phyloP scores from a whole-genome alignment of 2,329 filamentous ascomycete genomes.

The Thermomyces lanuginosus region DNA sequence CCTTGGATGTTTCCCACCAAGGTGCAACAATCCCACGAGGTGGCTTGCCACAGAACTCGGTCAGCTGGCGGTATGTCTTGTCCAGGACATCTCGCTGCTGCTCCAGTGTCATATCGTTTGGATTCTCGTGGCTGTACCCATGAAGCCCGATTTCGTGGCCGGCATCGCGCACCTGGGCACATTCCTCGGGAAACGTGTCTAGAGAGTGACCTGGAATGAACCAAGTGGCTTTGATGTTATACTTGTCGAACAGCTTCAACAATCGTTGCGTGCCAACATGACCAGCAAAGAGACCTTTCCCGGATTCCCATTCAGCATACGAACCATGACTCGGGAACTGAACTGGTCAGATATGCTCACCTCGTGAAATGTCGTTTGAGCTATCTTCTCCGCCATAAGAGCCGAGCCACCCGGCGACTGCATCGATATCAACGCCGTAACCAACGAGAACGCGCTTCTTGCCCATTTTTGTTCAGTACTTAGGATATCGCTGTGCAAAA shows the following conservation, averaged over 20 bases:
- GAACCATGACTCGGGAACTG: not conserved
- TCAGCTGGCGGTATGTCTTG: conserved; percentile 58
- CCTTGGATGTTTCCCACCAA: conserved; percentile 57
- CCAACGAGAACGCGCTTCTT: conserved; percentile 39
- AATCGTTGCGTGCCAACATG: conserved; percentile 49
- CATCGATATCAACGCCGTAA: conserved; percentile 60
- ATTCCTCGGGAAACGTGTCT: conserved; percentile 52
- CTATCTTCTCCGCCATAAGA: conserved; percentile 60
- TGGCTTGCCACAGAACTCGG: conserved; percentile 57
- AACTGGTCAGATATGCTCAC: conserved; percentile 18
- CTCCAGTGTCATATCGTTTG: conserved; percentile 53
- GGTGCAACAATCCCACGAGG: conserved; percentile 58
- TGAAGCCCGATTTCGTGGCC: conserved; percentile 54
- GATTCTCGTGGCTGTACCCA: conserved; percentile 61
- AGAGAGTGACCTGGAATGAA: conserved; percentile 49
- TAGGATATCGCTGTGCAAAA: too few relatives aligned
- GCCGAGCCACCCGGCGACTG: conserved; percentile 60
- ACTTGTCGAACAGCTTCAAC: conserved; percentile 54
- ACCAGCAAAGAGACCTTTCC: conserved; percentile 51
- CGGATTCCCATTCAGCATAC: not conserved
- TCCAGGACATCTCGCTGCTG: conserved; percentile 63
- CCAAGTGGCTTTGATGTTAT: conserved; percentile 53
- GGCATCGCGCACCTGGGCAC: conserved; percentile 42
- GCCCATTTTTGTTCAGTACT: too few relatives aligned
- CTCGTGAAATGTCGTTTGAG: conserved; percentile 54